Percentiles rank a stretch among this genome's conserved stretches.
Conservation (phyloP, 2,329 filamentous ascomycete species). For the Colletotrichum theobromicola region DNA sequence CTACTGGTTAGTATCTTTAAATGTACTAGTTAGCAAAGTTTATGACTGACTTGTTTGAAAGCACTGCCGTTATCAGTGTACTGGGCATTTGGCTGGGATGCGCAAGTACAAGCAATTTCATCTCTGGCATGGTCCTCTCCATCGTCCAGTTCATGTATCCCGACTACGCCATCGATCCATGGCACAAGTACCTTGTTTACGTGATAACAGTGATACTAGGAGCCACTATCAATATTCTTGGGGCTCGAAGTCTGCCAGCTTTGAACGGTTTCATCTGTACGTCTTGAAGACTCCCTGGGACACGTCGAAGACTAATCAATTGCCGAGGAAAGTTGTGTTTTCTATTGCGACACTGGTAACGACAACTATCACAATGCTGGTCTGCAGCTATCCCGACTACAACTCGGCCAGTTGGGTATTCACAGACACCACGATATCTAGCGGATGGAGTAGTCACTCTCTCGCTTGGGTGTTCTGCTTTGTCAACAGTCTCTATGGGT, state of each 20-base stretch:
- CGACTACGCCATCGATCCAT: neutral
- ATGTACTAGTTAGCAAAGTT: no score
- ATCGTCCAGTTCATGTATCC: conserved; percentile 16
- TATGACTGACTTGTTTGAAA: no score
- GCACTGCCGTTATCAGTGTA: neutral
- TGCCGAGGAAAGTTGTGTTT: neutral
- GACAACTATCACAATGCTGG: neutral
- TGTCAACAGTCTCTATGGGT: neutral
- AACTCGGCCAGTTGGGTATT: neutral
- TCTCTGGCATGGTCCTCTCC: conserved; percentile 26
- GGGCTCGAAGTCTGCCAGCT: neutral
- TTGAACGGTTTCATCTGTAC: neutral
- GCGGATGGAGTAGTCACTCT: neutral
- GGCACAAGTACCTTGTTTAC: neutral
- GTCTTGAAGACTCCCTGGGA: neutral
- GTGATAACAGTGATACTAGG: neutral
- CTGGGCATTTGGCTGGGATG: neutral
- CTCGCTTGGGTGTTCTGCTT: neutral
- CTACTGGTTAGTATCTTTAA: neutral
- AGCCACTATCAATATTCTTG: neutral
- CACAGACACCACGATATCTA: neutral
- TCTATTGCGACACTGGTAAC: neutral
- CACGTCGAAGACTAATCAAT: neutral
- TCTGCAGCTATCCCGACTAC: neutral
- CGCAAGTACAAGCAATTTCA: conserved; percentile 23